Conservation (phyloP, 2,329 filamentous ascomycete species). For the Fulvia fulva region DNA sequence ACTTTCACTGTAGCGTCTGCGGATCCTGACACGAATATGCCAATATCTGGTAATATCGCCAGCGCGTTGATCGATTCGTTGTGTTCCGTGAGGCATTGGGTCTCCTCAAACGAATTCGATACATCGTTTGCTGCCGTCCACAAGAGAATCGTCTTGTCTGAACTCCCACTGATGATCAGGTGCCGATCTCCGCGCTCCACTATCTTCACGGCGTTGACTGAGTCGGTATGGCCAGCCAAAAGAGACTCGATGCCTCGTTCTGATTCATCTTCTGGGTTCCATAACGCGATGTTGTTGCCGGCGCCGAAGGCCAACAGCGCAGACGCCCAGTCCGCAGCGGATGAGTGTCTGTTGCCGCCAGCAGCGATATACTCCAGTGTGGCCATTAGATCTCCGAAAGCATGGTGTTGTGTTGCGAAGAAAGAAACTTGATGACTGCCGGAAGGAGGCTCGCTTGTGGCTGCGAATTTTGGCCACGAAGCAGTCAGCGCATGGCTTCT, state of each 20-base stretch:
- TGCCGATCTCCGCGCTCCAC: conserved; percentile 53
- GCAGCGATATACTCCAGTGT: conserved; percentile 57
- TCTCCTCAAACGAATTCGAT: conserved; percentile 37
- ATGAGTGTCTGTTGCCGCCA: conserved; percentile 86
- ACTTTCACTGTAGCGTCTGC: conserved; percentile 60
- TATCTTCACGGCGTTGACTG: conserved; percentile 81
- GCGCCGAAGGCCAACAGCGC: conserved; percentile 83
- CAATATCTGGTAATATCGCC: conserved; percentile 41
- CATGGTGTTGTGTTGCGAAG: conserved; percentile 1
- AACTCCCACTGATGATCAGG: conserved; percentile 72
- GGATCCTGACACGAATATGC: conserved; percentile 56
- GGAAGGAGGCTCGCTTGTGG: background rate
- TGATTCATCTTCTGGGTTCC: conserved; percentile 61
- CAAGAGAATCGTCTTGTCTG: conserved; percentile 71
- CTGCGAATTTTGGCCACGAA: background rate
- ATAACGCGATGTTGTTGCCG: conserved; percentile 82
- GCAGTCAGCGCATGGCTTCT: background rate
- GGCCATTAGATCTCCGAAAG: conserved; percentile 3
- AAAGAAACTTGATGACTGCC: background rate
- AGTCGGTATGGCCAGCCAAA: conserved; percentile 70
- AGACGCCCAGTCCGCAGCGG: conserved; percentile 78
- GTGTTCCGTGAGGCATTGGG: conserved; percentile 60
- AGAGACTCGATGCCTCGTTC: conserved; percentile 61
- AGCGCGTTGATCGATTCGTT: conserved; percentile 68
- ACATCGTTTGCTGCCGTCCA: conserved; percentile 43